Evolutionary conservation across 176 grass and related monocot species (phyloP).

Genomic region (Leersia perrieri): DNA sequence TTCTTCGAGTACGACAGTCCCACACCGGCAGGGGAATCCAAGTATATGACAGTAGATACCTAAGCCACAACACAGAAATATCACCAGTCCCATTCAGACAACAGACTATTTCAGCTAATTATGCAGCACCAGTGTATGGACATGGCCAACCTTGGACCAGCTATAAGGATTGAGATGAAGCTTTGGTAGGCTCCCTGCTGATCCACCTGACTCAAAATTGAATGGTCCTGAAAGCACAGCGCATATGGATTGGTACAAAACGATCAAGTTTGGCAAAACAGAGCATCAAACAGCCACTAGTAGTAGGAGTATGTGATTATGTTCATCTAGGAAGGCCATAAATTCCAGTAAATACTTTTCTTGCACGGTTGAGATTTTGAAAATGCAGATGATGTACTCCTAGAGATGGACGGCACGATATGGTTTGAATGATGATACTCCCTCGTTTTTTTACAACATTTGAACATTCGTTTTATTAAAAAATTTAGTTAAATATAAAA

Average conservation of each 20-base stretch:
- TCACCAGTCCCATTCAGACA: neutral
- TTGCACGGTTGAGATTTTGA: neutral
- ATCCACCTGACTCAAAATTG: slow-evolving; percentile 63
- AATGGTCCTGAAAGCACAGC: slow-evolving; percentile 66
- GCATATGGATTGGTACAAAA: neutral
- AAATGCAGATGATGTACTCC: no score
- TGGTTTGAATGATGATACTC: neutral
- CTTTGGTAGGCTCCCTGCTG: slow-evolving; percentile 52
- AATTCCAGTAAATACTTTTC: no score
- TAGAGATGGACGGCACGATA: neutral
- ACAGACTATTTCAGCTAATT: slow-evolving; percentile 15
- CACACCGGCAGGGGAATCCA: slow-evolving; percentile 95
- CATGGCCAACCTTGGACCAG: slow-evolving; percentile 75
- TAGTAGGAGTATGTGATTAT: no score
- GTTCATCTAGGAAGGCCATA: neutral
- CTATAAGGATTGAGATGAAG: slow-evolving; percentile 86
- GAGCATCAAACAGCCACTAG: neutral
- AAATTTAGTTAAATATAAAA: no score
- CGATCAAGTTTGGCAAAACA: neutral
- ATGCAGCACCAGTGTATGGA: neutral
- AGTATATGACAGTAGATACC: slow-evolving; percentile 92
- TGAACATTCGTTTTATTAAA: no score
- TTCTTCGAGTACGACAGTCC: slow-evolving; percentile 75
- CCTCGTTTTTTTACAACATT: no score
- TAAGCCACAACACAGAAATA: slow-evolving; percentile 15